Evolutionary conservation across 371 early-diverging fungal genomes (phyloP), one percentile per base, ranked within the genome.

Genomic region (Mucor lusitanicus): DNA sequence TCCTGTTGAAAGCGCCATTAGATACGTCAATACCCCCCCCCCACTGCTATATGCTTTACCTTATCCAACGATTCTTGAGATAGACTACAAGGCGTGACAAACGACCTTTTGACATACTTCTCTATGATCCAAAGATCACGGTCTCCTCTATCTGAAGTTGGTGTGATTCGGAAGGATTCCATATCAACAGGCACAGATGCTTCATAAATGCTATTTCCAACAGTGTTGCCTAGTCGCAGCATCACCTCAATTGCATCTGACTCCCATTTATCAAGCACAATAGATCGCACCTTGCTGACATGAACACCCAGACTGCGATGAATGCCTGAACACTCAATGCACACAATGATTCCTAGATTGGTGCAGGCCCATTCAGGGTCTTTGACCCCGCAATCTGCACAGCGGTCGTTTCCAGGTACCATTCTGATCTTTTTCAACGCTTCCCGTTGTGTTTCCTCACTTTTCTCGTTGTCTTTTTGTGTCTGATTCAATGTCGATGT

Each of bases 221-320:
- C 79, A 3, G 66, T 67, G 68, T 97, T 97, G 21, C 97, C 95
- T 27, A 96, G 76, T n/a, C 81, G 78, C 39, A 88, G 78, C 91
- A 96, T 93, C 13, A 93, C 78, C 81, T 89, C 90, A 13, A 90
- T 85, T 7, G 86, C 65, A 63, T 95, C 93, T 2, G 90, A 81
- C 63, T 94, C 95, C 96, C 95, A 96, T 61, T 92, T 90, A 78
- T 97, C 98, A 48, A 97, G 77, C 19, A 85, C 85, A 39, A 96
- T 76, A 0, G 95, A 95, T 63, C 93, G 84, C 30, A 96, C 94
- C 78, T 95, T 94, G 69, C 92, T 91, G 19, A 95, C 87, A 72
- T 96, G 95, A 4, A 94, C 93, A 11, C 99, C 99, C 13, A 98
- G 80, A 39, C 97, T 94, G 67, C 99, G 91, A 78, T 99, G 99